A percentile compares a stretch with the other conserved stretches of the same genome.
Conservation (phyloP, 75 land plant species). For the Isoetes taiwanensis region DNA sequence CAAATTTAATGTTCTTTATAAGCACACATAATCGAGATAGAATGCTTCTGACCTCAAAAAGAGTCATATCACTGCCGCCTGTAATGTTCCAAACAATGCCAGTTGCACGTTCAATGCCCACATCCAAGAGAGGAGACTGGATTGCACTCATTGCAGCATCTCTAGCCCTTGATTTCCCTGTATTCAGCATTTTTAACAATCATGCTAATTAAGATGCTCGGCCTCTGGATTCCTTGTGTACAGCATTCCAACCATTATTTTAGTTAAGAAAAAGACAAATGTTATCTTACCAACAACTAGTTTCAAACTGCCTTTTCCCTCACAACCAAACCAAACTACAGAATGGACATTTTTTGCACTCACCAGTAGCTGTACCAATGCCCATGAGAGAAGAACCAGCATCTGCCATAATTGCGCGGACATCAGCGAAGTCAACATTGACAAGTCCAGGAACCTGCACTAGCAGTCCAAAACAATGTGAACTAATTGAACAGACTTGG, state of each 20-base stretch:
- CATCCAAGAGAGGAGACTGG: slow-evolving; percentile 87
- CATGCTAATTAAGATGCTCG: too few species aligned
- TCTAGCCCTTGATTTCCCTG: slow-evolving; percentile 93
- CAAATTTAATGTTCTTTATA: not conserved
- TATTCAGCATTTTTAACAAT: too few species aligned
- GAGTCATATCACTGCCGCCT: slow-evolving; percentile 86
- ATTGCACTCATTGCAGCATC: slow-evolving; percentile 96
- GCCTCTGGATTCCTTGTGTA: too few species aligned
- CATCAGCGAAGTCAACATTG: slow-evolving; percentile 98
- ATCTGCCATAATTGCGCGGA: slow-evolving; percentile 86
- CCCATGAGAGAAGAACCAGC: slow-evolving; percentile 97
- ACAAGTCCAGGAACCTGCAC: slow-evolving; percentile 86
- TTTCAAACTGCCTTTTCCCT: too few species aligned
- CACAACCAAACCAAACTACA: too few species aligned
- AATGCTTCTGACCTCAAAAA: slow-evolving; percentile 48
- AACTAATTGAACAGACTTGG: not conserved
- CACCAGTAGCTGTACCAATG: slow-evolving; percentile 94
- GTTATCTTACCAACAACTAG: too few species aligned
- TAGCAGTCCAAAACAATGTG: not conserved
- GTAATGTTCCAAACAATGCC: slow-evolving; percentile 99
- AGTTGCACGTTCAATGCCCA: slow-evolving; percentile 95
- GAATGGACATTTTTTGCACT: too few species aligned
- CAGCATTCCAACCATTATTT: too few species aligned
- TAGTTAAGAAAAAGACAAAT: too few species aligned
- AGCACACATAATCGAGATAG: not conserved